Evolutionary conservation across 1,284 basidiomycete genomes (phyloP), one percentile per base, ranked within the genome.

Genomic region (Tilletia walkeri): DNA sequence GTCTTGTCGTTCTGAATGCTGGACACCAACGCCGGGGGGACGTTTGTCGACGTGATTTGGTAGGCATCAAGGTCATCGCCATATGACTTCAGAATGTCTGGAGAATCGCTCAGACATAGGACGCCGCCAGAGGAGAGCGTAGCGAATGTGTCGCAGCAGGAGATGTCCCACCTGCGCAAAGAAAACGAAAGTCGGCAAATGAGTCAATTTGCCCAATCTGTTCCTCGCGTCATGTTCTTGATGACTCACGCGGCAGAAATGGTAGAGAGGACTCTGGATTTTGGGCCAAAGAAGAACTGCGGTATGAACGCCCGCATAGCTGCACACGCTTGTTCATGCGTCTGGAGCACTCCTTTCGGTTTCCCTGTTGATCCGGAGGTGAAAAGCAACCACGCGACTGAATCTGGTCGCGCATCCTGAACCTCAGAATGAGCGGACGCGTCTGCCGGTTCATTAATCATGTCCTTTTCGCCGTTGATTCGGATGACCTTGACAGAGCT

Each of bases 241-340:
- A 53, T 53, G 6, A 53, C 50, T 53, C 50, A 53, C 50, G 50
- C 50, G 50, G 50, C 50, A 18, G 50, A 53, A 24, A 53, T 53
- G 50, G 50, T 53, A 6, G 50, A 53, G 12, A 53, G 50, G 6
- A 53, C 50, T 7, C 50, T 18, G 7, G 50, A 53, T 18, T 18
- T 24, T 53, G 18, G 16, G 50, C 20, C 6, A 4, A 53, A 53
- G 50, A 7, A 24, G 20, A 53, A 53, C 50, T 53, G 50, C 7
- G 50, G 50, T 16, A 53, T 53, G 50, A 53, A 53, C 7, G 50
- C 50, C 18, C 50, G 50, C 50, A 53, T 53, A 18, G 50, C 50
- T 2, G 50, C 50, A 53, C 50, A 53, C 16, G 50, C 50, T 18
- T 53, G 50, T 24, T 53, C 50, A 18, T 53, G 50, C 6, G 50